These are phyloP conservation scores for Diaporthe helianthi DNA, from an alignment of 2,329 filamentous ascomycete species.

Conservation along the genomic window DNA sequence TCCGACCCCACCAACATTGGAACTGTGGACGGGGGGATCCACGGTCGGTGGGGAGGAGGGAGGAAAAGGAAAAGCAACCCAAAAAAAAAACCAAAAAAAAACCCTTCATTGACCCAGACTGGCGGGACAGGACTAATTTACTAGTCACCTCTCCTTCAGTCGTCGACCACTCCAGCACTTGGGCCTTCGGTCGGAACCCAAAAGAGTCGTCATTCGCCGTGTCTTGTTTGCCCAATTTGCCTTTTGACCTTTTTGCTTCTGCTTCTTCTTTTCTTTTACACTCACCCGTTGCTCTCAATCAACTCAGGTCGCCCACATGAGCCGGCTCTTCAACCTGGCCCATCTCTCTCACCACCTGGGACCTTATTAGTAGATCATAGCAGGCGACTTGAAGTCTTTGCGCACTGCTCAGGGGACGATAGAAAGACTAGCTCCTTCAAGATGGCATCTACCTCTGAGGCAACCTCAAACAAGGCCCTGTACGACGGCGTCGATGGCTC, in stretches of 20 bases:
- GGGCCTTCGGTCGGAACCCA: background rate
- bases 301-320: constrained; percentile 1
- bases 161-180: background rate
- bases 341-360: constrained; percentile 34
- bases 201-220: background rate
- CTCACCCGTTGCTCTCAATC: background rate
- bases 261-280: background rate
- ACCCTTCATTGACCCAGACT: constrained; percentile 1
- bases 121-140: background rate
- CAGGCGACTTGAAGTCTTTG: constrained; percentile 73
- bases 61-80: background rate
- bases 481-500: constrained; percentile 39
- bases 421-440: constrained; percentile 59
- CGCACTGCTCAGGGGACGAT: constrained; percentile 63
- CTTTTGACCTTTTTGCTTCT: background rate
- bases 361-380: constrained; percentile 51
- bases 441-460: constrained; percentile 32
- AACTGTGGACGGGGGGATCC: constrained; percentile 28
- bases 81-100: background rate
- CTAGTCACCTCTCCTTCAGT: background rate
- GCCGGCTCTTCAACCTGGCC: constrained; percentile 3
- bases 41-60: constrained; percentile 11
- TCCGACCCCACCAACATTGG: constrained; percentile 27
- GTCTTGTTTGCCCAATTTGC: background rate
- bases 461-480: constrained; percentile 40